Percentiles rank a stretch among this genome's conserved stretches.
Conservation (phyloP, 2,329 filamentous ascomycete genomes). For the Trichophyton verrucosum region DNA sequence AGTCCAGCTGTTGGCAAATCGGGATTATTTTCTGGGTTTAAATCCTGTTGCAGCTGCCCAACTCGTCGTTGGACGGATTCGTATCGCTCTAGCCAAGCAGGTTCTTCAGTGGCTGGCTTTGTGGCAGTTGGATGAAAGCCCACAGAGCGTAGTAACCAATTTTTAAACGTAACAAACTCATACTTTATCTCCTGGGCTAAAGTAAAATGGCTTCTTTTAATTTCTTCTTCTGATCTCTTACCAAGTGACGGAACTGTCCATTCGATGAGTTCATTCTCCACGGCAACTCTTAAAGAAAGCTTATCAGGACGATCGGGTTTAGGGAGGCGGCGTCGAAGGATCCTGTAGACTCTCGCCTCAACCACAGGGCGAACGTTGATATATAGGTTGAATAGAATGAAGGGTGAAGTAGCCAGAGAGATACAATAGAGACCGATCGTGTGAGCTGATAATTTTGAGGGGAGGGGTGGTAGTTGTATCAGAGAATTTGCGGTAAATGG, state of each 20-base stretch:
- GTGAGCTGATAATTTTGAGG: slow-evolving; percentile 18
- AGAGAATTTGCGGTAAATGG: slow-evolving; percentile 28
- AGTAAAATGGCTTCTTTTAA: slow-evolving; percentile 25
- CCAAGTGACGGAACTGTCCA: slow-evolving; percentile 32
- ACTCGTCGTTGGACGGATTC: slow-evolving; percentile 22
- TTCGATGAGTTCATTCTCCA: slow-evolving; percentile 33
- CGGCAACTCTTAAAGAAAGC: slow-evolving; percentile 30
- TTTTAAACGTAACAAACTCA: slow-evolving; percentile 22
- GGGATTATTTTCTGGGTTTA: not conserved
- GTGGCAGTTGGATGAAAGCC: slow-evolving; percentile 13
- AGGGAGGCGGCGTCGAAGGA: slow-evolving; percentile 31
- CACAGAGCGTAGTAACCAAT: slow-evolving; percentile 24
- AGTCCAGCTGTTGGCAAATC: not conserved
- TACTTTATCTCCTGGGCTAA: slow-evolving; percentile 27
- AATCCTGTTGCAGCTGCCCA: slow-evolving; percentile 19
- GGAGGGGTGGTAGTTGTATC: slow-evolving; percentile 23
- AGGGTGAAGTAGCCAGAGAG: slow-evolving; percentile 25
- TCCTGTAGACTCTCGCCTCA: slow-evolving; percentile 29
- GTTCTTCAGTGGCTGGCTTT: slow-evolving; percentile 13
- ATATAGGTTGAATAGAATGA: slow-evolving; percentile 25
- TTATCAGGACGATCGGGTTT: slow-evolving; percentile 31
- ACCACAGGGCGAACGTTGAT: slow-evolving; percentile 27
- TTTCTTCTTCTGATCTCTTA: slow-evolving; percentile 30
- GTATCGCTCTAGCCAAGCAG: slow-evolving; percentile 16
- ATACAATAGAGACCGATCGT: slow-evolving; percentile 19